Evolutionary conservation across 139 green algal genomes (phyloP), one percentile per base, ranked within the genome.

Genomic region (Volvox africanus): DNA sequence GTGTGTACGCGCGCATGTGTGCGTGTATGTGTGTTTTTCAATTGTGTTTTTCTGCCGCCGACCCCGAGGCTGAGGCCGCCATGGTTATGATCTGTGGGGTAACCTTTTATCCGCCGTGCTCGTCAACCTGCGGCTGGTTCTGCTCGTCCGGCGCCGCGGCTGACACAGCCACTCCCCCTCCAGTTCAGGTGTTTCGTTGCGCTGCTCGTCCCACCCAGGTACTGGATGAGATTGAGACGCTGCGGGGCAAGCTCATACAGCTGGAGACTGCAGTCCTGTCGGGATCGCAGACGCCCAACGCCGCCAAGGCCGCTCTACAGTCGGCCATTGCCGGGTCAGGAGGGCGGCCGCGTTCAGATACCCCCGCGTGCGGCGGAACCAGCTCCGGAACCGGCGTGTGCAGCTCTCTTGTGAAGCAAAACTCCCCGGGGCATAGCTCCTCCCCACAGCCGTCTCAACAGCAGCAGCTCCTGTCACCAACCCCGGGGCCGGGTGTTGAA

Each of bases 191-290:
- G 44, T 55, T 55, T 55, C 44, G 9, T 73, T 28, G 65, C 24
- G 21, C 65, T 73, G 65, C 65, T 73, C 65, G 65, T 73, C 65
- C 37, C 69, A 3, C 0, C 24, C 50, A 90, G 86, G 86, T 95
- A 78, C 81, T 95, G 55, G 89, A 94, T 33, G 93, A 95, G 80
- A 95, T 95, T 21, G 93, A 94, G 75, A n/a, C 1, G 71, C 89
- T 95, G 77, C 61, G 93, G 17, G 26, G n/a, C 65, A 78, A 92
- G 86, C 89, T 95, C 65, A 26, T n/a, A 0, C 62, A 76, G 50
- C 81, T 95, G 30, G 93, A 95, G 75, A 73, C 20, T 1, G 89
- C 85, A 1, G 91, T 95, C 28, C 62, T 92, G 55, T 90, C 71
- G 0, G 79, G 88, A 79, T 62, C 13, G 0, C 88, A 91, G 88